phyloP scores from a whole-genome alignment of 805 yeast species.

The Henningerozyma blattae region DNA sequence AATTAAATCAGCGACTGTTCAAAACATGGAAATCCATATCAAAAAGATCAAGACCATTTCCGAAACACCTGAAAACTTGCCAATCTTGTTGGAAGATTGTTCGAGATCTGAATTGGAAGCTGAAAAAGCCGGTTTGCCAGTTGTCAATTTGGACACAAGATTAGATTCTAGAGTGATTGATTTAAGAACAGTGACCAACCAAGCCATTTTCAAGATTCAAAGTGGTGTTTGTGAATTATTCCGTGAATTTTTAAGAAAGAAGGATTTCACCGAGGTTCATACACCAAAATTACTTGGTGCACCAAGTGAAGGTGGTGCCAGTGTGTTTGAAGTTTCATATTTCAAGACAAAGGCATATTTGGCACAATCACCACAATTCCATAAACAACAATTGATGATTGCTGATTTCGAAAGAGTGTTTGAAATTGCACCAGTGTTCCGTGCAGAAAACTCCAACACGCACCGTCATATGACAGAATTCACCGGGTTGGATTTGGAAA shows the following conservation, averaged over 20 bases:
- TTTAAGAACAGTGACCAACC: constrained; percentile 92
- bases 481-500: constrained; percentile 93
- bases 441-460: constrained; percentile 98
- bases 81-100: constrained; percentile 93
- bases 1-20: constrained; percentile 82
- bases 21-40: constrained; percentile 77
- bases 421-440: constrained; percentile 95
- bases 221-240: constrained; percentile 80
- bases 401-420: constrained; percentile 95
- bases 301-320: constrained; percentile 96
- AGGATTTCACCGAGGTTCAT: constrained; percentile 81
- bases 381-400: constrained; percentile 96
- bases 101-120: constrained; percentile 91
- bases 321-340: constrained; percentile 86
- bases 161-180: constrained; percentile 93
- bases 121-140: constrained; percentile 81
- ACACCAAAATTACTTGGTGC: constrained; percentile 94
- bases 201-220: constrained; percentile 90
- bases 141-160: constrained; percentile 92
- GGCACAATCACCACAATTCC: constrained; percentile 97
- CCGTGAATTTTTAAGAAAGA: constrained; percentile 67
- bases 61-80: constrained; percentile 86
- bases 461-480: constrained; percentile 99
- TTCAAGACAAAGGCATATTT: constrained; percentile 79
- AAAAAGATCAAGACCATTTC: constrained; percentile 62